Evolutionary conservation across 1,284 basidiomycete genomes (phyloP).

Genomic region (Fistulina hepatica): DNA sequence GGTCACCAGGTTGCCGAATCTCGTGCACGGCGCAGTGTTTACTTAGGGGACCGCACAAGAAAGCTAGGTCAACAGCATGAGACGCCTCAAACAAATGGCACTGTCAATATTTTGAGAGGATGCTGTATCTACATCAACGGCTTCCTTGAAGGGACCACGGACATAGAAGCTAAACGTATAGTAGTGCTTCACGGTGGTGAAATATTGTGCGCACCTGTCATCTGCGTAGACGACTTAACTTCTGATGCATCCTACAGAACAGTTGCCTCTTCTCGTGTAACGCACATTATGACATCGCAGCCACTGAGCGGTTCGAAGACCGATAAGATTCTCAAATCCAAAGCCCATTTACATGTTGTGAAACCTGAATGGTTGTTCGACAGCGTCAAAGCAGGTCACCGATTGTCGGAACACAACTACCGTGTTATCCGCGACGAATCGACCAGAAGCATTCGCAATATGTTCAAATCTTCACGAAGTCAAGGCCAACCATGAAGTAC

Average conservation of each 20-base stretch:
- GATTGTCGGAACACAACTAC: slow-evolving; percentile 47
- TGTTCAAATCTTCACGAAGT: too few species aligned
- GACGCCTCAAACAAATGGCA: slow-evolving; percentile 16
- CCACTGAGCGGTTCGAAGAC: slow-evolving; percentile 55
- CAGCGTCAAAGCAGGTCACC: slow-evolving; percentile 45
- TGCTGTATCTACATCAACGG: slow-evolving; percentile 54
- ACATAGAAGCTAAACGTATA: slow-evolving; percentile 60
- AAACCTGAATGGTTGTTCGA: slow-evolving; percentile 64
- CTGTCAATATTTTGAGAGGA: slow-evolving; percentile 33
- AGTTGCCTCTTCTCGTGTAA: slow-evolving; percentile 43
- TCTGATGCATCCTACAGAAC: slow-evolving; percentile 23
- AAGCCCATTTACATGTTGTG: slow-evolving; percentile 42
- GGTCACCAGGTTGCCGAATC: slow-evolving; percentile 49
- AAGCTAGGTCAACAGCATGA: slow-evolving; percentile 42
- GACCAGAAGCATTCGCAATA: slow-evolving; percentile 21
- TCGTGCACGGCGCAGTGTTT: slow-evolving; percentile 19
- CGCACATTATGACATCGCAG: slow-evolving; percentile 63
- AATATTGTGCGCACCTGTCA: slow-evolving; percentile 30
- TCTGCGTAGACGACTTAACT: not conserved
- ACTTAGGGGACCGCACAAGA: slow-evolving; percentile 33
- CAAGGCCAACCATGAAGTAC: too few species aligned
- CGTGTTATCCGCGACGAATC: slow-evolving; percentile 30
- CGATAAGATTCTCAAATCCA: slow-evolving; percentile 43
- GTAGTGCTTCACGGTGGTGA: slow-evolving; percentile 48
- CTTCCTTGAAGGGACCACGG: slow-evolving; percentile 55